Percentiles rank a stretch among this genome's conserved stretches.
Conservation (phyloP, 306 rosid genomes). For the Quercus wislizeni region DNA sequence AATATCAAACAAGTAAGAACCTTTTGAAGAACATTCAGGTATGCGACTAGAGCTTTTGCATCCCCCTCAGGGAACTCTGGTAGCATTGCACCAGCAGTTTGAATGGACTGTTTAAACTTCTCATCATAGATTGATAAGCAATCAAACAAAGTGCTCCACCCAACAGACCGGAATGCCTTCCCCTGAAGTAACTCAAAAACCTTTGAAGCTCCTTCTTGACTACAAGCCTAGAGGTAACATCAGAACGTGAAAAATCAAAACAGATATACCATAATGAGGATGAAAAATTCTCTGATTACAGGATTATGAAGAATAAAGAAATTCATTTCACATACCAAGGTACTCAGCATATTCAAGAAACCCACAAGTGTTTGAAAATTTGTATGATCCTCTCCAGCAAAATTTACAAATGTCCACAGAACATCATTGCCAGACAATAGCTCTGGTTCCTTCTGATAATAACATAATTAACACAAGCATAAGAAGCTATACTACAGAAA, state of each 20-base stretch:
- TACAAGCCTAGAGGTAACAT: slow-evolving; percentile 63
- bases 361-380: slow-evolving; percentile 92
- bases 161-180: slow-evolving; percentile 92
- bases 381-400: slow-evolving; percentile 98
- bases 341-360: slow-evolving; percentile 94
- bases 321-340: slow-evolving; percentile 56
- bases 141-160: slow-evolving; percentile 96
- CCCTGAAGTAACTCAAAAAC: slow-evolving; percentile 95
- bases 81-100: slow-evolving; percentile 76
- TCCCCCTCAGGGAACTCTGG: slow-evolving; percentile 96
- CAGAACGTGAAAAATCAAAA: slow-evolving; percentile 11
- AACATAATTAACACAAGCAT: slow-evolving; percentile 5
- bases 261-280: neutral
- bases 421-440: slow-evolving; percentile 87
- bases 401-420: slow-evolving; percentile 95
- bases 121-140: slow-evolving; percentile 91
- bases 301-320: slow-evolving; percentile 14
- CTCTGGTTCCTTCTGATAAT: slow-evolving; percentile 88
- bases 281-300: slow-evolving; percentile 6
- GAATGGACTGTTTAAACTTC: slow-evolving; percentile 91
- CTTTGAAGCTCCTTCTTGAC: slow-evolving; percentile 91
- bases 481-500: neutral
- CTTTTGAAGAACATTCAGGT: slow-evolving; percentile 87
- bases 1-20: slow-evolving; percentile 28
- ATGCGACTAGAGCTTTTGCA: slow-evolving; percentile 95